A percentile compares a stretch with the other conserved stretches of the same genome.
These are phyloP conservation scores for Yarrowia yakushimensis DNA, from an alignment of 805 yeast species.

Conservation along the genomic window DNA sequence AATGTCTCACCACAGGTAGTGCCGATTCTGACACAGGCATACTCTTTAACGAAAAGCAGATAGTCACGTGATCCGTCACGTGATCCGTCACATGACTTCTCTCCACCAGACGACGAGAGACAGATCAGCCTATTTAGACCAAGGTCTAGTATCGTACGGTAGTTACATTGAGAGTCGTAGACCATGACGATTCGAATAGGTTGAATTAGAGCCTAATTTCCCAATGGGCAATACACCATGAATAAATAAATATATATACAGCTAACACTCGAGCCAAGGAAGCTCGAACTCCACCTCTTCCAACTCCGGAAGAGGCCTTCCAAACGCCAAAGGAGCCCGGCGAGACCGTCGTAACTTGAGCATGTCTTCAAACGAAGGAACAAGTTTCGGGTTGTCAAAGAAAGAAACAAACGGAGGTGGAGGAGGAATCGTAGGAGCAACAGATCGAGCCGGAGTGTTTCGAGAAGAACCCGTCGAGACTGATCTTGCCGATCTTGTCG, in stretches of 20 bases:
- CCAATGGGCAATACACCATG: neutral
- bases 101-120: too few relatives aligned
- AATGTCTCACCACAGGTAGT: too few relatives aligned
- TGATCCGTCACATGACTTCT: too few relatives aligned
- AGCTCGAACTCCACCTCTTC: conserved; percentile 4
- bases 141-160: too few relatives aligned
- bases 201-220: too few relatives aligned
- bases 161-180: too few relatives aligned
- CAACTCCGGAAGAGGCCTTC: neutral
- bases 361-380: conserved; percentile 19
- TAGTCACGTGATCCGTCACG: too few relatives aligned
- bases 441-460: neutral
- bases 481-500: too few relatives aligned
- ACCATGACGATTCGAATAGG: too few relatives aligned
- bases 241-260: conserved; percentile 7
- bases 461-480: neutral
- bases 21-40: too few relatives aligned
- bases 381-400: conserved; percentile 10
- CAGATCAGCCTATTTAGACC: too few relatives aligned
- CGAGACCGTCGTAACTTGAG: neutral
- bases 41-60: too few relatives aligned
- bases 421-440: neutral
- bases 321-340: conserved; percentile 13
- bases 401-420: neutral
- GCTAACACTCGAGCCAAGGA: neutral